Base-by-base conservation (phyloP, 2,329 filamentous ascomycete species). In the Pleochaeta shiraiana region DNA sequence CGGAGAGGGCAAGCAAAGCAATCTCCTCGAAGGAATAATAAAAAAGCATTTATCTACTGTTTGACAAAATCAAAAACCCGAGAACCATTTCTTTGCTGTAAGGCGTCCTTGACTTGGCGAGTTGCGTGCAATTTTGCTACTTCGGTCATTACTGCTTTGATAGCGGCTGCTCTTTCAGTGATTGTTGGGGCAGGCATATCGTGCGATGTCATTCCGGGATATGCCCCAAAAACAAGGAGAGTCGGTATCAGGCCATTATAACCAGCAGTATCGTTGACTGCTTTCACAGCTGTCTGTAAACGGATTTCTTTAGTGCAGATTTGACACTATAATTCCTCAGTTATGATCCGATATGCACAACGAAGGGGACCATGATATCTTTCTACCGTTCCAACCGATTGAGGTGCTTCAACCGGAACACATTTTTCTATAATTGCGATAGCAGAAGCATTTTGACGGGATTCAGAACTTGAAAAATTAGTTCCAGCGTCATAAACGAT, bases 381-480 rank as follows among this genome's bases (percentile, higher is more conserved):
- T 9, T 59, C 53, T 7, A 59, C 53, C 24, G 31, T 30, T 59
- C 53, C 53, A 30, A 59, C 28, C 2, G 24, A 30, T 2, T 14
- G 16, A 30, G 4, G 53, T 30, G 53, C 24, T 59, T 59, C 53
- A 30, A 31, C 28, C 6, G 53, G 53, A 31, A 59, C 28, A 30
- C 31, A 12, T 5, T 59, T 33, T 3, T 30, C 53, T n/a, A 16
- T 16, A 39, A 39, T 39, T 39, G 34, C 34, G 7, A 39, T 39
- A 7, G 16, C 34, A 16, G 34, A 39, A 16, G 34, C 34, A 43
- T 43, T 43, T 43, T 43, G 34, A 43, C 12, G 37, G 12, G 3
- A 65, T 43, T 65, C 50, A 19, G 63, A 60, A 16, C 30, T 64
- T 7, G 63, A 31, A 33, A 66, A 66, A 14, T n/a, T n/a, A 26